These are phyloP conservation scores for Sugiyamaella xylanicola DNA, from an alignment of 1,139 yeast genomes.

Conservation along the genomic window DNA sequence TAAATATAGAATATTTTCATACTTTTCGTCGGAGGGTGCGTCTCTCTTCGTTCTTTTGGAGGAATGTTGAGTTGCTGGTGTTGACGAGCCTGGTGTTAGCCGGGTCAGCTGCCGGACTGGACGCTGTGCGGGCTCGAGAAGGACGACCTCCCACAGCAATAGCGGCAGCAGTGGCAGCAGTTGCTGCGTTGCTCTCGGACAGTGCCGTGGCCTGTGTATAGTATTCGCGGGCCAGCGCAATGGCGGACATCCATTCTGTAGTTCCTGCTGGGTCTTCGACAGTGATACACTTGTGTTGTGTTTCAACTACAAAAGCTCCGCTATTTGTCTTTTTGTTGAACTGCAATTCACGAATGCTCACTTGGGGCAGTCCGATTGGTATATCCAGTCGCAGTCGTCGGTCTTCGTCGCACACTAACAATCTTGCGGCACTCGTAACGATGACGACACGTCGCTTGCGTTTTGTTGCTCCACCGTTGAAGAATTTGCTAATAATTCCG, in stretches of 20 bases:
- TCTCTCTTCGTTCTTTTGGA: conserved; percentile 32
- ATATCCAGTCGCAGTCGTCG: conserved; percentile 40
- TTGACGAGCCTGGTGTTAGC: conserved; percentile 24
- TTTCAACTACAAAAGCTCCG: conserved; percentile 41
- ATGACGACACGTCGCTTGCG: conserved; percentile 40
- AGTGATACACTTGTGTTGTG: conserved; percentile 41
- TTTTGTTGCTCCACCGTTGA: conserved; percentile 31
- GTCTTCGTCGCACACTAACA: conserved; percentile 40
- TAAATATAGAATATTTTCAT: conserved; percentile 16
- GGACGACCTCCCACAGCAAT: conserved; percentile 28
- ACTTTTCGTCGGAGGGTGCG: conserved; percentile 22
- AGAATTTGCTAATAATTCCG: conserved; percentile 38
- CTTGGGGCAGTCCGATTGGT: conserved; percentile 41
- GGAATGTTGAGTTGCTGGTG: conserved; percentile 28
- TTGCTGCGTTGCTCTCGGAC: conserved; percentile 34
- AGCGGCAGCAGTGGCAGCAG: conserved; percentile 45
- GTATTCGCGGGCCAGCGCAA: conserved; percentile 36
- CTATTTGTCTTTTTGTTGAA: conserved; percentile 35
- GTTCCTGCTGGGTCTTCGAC: conserved; percentile 42
- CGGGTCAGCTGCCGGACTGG: background rate
- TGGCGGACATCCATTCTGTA: conserved; percentile 40
- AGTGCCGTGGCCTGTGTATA: conserved; percentile 35
- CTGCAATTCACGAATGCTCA: conserved; percentile 40
- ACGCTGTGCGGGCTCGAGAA: background rate
- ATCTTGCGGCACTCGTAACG: conserved; percentile 43